Evolutionary conservation across 768 basidiomycete species (phyloP).

Genomic region (Erythrobasidium yunnanense): DNA sequence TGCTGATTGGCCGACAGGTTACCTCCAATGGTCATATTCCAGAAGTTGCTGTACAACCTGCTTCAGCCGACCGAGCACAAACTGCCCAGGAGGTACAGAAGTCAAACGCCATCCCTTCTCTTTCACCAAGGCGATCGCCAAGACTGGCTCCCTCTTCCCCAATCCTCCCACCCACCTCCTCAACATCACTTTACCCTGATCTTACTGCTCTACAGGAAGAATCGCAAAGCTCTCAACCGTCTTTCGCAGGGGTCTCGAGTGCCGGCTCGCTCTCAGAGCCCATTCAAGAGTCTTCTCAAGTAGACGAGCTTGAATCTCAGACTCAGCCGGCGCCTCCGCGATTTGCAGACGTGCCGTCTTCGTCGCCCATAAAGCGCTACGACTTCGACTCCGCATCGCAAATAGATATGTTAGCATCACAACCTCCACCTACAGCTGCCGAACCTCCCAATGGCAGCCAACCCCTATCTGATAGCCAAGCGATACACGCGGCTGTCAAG

Average conservation of each 20-base stretch:
- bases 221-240: not conserved
- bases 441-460: not conserved
- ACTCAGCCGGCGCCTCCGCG: not conserved
- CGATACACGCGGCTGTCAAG: not conserved
- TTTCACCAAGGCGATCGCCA: no score
- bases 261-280: not conserved
- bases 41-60: no score
- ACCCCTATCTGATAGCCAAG: not conserved
- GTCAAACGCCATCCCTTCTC: no score
- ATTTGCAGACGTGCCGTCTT: not conserved
- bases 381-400: constrained; percentile 9
- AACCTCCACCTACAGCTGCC: not conserved
- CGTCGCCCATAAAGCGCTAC: not conserved
- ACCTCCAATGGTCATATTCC: no score
- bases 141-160: no score
- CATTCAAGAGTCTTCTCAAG: not conserved
- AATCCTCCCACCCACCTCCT: no score
- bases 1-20: no score
- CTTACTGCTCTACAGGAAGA: no score
- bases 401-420: constrained; percentile 1
- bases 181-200: no score
- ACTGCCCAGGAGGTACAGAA: no score
- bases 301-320: constrained; percentile 2
- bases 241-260: not conserved
- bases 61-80: no score